A percentile compares a stretch with the other conserved stretches of the same genome.
phyloP scores from a whole-genome alignment of 495 filamentous ascomycete species.

The Pyronema domesticum region DNA sequence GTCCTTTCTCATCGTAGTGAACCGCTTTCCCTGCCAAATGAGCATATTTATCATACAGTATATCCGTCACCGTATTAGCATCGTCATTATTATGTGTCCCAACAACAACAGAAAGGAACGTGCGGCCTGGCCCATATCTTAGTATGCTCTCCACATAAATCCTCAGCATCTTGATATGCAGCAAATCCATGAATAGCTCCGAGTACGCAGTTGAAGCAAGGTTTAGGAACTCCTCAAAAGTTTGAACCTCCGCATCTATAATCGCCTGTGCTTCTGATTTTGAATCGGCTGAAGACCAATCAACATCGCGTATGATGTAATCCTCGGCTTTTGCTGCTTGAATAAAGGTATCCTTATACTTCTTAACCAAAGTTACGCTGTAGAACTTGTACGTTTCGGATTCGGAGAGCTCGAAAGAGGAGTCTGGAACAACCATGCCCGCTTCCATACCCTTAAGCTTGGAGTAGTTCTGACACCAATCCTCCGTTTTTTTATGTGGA shows the following conservation, averaged over 20 bases:
- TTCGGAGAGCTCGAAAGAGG: conserved; percentile 51
- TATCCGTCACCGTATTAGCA: too few species aligned
- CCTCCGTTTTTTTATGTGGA: conserved; percentile 55
- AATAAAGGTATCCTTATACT: conserved; percentile 64
- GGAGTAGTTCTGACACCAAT: conserved; percentile 80
- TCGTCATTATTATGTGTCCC: conserved; percentile 12
- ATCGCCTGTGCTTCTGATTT: conserved; percentile 77
- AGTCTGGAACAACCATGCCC: conserved; percentile 73
- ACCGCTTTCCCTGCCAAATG: too few species aligned
- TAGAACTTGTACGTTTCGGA: conserved; percentile 81
- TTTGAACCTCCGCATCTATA: conserved; percentile 56
- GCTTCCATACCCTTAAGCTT: conserved; percentile 51
- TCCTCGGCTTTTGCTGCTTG: conserved; percentile 77
- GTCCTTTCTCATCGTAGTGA: too few species aligned
- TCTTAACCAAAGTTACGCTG: conserved; percentile 85
- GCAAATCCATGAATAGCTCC: conserved; percentile 86
- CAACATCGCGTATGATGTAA: conserved; percentile 88
- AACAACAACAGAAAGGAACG: conserved; percentile 38
- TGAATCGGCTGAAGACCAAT: conserved; percentile 71
- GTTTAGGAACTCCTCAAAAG: conserved; percentile 81
- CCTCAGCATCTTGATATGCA: conserved; percentile 73
- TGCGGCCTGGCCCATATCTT: conserved; percentile 45
- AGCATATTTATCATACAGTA: too few species aligned
- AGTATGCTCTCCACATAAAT: conserved; percentile 96
- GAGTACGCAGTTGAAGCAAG: conserved; percentile 77